phyloP scores from a whole-genome alignment of 306 rosid species.

The Astragalus membranaceus region DNA sequence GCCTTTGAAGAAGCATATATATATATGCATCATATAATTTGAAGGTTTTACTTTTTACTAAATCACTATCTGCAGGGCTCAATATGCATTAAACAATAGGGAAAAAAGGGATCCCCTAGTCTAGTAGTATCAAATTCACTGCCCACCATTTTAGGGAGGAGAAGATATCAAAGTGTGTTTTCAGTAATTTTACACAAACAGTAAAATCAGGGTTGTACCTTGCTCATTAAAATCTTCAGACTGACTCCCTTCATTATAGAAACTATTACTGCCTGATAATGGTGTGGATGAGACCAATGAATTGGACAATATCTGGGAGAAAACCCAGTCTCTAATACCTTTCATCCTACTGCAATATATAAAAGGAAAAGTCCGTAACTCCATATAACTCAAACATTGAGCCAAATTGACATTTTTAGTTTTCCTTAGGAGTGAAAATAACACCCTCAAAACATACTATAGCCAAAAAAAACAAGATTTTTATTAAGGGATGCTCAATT shows the following conservation, averaged over 20 bases:
- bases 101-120: neutral
- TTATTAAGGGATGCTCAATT: neutral
- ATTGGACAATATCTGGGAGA: slow-evolving; percentile 72
- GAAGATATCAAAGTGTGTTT: neutral
- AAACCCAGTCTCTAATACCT: slow-evolving; percentile 71
- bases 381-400: neutral
- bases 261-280: slow-evolving; percentile 42
- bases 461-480: neutral
- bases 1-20: no score
- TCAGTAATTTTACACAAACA: neutral
- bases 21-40: no score
- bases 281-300: slow-evolving; percentile 64
- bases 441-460: neutral
- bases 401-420: neutral
- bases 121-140: neutral
- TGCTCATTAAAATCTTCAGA: slow-evolving; percentile 44
- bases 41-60: no score
- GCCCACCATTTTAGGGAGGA: neutral
- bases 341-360: slow-evolving; percentile 64
- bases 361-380: slow-evolving; percentile 8
- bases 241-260: slow-evolving; percentile 33
- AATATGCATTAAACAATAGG: neutral
- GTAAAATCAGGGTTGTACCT: slow-evolving; percentile 40
- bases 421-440: neutral
- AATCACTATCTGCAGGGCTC: neutral